Conservation (phyloP, 345 rosid genomes). For the Firmiana major region DNA sequence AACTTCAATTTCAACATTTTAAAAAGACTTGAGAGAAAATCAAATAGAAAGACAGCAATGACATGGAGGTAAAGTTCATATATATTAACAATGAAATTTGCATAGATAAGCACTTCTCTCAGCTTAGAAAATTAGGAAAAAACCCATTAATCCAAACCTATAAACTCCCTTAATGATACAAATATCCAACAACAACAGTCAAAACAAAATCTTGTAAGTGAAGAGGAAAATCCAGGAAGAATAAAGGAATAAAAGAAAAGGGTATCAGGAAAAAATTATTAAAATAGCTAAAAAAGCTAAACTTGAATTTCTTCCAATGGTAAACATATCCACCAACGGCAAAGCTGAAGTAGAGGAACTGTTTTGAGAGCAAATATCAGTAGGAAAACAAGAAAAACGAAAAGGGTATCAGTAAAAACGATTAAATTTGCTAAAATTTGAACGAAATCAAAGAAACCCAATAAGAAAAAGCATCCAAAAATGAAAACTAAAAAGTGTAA, state of each 20-base stretch:
- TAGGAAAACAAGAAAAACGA: neutral
- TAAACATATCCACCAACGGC: neutral
- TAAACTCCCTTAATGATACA: neutral
- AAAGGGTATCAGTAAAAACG: conserved; percentile 2
- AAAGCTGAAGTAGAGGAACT: neutral
- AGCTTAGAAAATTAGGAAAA: neutral
- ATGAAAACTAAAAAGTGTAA: neutral
- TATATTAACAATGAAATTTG: neutral
- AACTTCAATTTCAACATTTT: neutral
- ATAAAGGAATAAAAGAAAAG: neutral
- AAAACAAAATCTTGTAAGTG: neutral
- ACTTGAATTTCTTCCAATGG: neutral
- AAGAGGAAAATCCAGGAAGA: neutral
- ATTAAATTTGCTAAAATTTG: too few species aligned
- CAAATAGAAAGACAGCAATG: neutral
- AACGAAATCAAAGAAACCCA: neutral
- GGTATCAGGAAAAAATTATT: neutral
- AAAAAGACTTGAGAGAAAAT: neutral
- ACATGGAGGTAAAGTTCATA: neutral
- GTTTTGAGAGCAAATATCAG: neutral
- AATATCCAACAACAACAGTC: neutral
- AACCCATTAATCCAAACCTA: neutral
- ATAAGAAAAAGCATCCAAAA: neutral
- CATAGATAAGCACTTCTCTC: neutral
- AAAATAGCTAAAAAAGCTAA: neutral